A percentile compares a stretch with the other conserved stretches of the same genome.
Conservation (phyloP, 805 yeast species). For the Cyberlindnera euphorbiae region DNA sequence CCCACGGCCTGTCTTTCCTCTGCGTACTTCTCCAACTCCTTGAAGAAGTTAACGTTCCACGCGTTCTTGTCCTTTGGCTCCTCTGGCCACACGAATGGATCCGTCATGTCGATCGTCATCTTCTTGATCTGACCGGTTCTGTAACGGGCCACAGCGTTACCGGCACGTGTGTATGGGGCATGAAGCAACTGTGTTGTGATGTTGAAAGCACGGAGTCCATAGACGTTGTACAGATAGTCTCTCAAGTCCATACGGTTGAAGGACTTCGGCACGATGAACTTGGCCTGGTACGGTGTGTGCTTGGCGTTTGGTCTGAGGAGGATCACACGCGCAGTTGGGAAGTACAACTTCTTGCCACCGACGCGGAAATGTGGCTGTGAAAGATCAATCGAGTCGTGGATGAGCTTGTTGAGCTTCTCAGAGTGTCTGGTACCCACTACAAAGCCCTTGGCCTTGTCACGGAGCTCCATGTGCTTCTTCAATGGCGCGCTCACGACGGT, state of each 20-base stretch:
- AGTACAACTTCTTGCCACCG: constrained; percentile 72
- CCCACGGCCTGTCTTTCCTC: constrained; percentile 51
- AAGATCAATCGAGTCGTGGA: constrained; percentile 44
- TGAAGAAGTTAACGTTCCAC: constrained; percentile 36
- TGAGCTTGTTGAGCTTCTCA: constrained; percentile 22
- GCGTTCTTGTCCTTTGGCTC: constrained; percentile 40
- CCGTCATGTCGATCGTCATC: constrained; percentile 94
- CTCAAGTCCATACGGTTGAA: constrained; percentile 93
- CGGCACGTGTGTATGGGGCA: constrained; percentile 60
- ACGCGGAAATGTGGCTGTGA: constrained; percentile 77
- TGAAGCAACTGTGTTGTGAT: constrained; percentile 83
- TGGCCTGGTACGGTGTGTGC: constrained; percentile 96
- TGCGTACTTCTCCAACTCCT: constrained; percentile 48
- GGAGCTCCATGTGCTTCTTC: constrained; percentile 9
- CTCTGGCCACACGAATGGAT: constrained; percentile 95
- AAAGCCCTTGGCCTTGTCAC: constrained; percentile 17
- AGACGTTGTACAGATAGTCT: constrained; percentile 86
- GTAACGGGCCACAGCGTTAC: constrained; percentile 58
- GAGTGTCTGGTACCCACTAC: constrained; percentile 22
- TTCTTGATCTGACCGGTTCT: constrained; percentile 81
- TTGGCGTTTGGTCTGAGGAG: constrained; percentile 90
- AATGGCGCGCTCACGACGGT: constrained; percentile 22
- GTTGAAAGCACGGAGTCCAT: constrained; percentile 85
- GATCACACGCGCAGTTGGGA: constrained; percentile 81
- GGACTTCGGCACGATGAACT: constrained; percentile 87